Evolutionary conservation across 208 protist species (phyloP).

Genomic region (Crithidia bombi): DNA sequence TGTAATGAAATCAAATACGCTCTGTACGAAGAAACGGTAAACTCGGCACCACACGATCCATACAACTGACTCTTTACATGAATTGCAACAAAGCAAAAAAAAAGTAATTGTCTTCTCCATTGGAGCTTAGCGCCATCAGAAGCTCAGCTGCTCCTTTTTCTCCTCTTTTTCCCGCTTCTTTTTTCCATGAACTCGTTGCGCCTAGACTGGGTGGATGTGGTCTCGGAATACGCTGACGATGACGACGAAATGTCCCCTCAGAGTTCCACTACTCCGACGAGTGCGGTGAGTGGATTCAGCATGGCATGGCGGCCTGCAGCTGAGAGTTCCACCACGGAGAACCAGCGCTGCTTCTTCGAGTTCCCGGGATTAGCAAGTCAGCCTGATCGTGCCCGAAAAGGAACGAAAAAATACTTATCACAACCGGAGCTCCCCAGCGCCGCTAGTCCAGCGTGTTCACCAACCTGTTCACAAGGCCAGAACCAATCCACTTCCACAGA

Average conservation of each 20-base stretch:
- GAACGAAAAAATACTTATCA: neutral
- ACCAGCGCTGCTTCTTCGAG: neutral
- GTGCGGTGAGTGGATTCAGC: neutral
- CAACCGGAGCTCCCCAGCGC: neutral
- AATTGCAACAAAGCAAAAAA: neutral
- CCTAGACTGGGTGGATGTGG: neutral
- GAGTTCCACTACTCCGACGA: neutral
- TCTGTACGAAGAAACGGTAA: too few relatives aligned
- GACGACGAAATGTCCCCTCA: neutral
- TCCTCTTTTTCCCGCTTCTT: neutral
- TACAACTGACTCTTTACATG: too few relatives aligned
- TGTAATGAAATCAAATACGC: too few relatives aligned
- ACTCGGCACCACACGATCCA: too few relatives aligned
- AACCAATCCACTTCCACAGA: neutral
- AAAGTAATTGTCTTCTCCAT: neutral
- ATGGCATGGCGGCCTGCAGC: neutral
- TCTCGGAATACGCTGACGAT: neutral
- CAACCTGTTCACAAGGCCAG: neutral
- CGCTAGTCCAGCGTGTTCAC: neutral
- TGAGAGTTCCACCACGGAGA: neutral
- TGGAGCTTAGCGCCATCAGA: neutral
- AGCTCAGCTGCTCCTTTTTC: neutral
- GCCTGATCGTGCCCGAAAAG: neutral
- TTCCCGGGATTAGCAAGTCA: neutral
- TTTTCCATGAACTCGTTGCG: neutral